Evolutionary conservation across 1,139 yeast genomes (phyloP), one percentile per base, ranked within the genome.

Genomic region (Candida pseudoviswanathii): DNA sequence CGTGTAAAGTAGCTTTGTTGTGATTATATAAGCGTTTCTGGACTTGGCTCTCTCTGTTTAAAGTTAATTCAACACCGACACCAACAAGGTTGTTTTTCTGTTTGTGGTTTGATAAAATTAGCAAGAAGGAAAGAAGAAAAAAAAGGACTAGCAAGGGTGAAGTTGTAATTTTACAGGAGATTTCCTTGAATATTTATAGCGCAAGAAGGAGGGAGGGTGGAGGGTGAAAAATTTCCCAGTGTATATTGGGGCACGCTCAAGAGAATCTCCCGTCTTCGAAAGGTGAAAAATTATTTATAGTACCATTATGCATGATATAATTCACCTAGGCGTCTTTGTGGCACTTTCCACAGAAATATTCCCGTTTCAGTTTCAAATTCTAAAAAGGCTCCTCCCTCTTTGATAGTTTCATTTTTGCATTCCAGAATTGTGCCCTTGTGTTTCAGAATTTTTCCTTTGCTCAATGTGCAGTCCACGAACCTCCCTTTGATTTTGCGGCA

Each of bases 141-240:
- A 10, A 10, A 32, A 32, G 16, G n/a, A 32, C 10, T 8, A 32
- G n/a, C 16, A 10, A 3, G 36, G n/a, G 2, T 2, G n/a, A 32
- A 32, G 36, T 3, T 32, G n/a, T 5, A 10, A 32, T 9, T 2
- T 30, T 30, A 36, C 5, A 11, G 33, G 42, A 10, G 24, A 39
- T n/a, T 27, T 39, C 11, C 11, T 16, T 39, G 42, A 33, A 11
- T 39, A 39, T 39, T 39, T 39, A 39, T 37, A 37, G 16, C 11
- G 11, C 27, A 25, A 37, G 21, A 11, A 11, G 21, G 5, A 11
- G 21, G n/a, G 2, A 7, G 31, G 31, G 31, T 7, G 2, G 31
- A 29, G 2, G 7, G 30, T 27, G 30, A 27, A 27, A 6, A 27
- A 27, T 27, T 27, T 16, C 16, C 16, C 16, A 16, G 16, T 16